Evolutionary conservation across 1,284 basidiomycete species (phyloP), one percentile per base, ranked within the genome.

Genomic region (Retiboletus flavoniger): DNA sequence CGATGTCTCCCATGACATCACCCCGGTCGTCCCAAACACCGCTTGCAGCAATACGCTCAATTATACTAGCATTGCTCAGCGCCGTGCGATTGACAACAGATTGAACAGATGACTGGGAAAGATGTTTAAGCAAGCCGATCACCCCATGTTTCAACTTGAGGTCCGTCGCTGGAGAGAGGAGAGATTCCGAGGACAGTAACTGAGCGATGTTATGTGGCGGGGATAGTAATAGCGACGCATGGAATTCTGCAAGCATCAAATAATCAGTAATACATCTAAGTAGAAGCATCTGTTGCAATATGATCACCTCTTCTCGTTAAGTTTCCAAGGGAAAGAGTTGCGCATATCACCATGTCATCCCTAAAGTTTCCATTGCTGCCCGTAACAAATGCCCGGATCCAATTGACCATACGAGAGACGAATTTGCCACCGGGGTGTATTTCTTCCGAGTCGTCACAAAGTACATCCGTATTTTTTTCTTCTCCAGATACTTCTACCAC

Each of bases 401-500:
- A 96, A 26, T 72, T 69, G 46, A 89, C 81, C 82, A 96, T 86
- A 55, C 79, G 80, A 54, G 75, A 76, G 41, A 95, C 83, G 61
- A 95, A 86, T 67, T 77, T 78, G 4, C 88, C 90, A 26, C 87
- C 87, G 4, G 84, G 82, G 38, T 75, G 72, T 13, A 69, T 73
- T 21, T 72, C 69, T 41, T 83, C 80, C n/a, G 77, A 80, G 41
- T 83, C 78, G 57, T 85, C 82, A 82, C 85, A 91, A 13, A 95
- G 74, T 7, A 85, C 79, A 51, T 89, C 83, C 59, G 84, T 81
- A 62, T 91, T 93, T 61, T 80, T 84, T 61, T 92, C 87, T 64
- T 94, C 90, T 28, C 90, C 91, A 4, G 89, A 83, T 21, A 91
- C 80, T 60, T 91, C 91, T 13, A 98, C 92, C 16, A 97, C 79